Conservation (phyloP, 2,329 filamentous ascomycete species). For the Davidsoniella australis region DNA sequence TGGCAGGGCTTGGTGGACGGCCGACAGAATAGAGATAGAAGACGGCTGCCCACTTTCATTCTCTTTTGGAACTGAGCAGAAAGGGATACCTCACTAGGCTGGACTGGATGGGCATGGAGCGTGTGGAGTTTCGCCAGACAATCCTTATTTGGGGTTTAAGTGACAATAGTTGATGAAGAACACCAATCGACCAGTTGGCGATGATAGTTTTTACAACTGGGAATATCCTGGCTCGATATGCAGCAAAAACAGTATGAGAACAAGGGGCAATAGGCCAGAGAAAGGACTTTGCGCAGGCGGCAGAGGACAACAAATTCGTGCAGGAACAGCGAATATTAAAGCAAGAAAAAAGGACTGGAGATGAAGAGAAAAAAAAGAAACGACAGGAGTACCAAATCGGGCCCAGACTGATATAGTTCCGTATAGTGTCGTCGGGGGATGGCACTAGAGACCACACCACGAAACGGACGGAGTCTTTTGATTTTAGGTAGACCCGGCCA, state of each 20-base stretch:
- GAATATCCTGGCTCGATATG: slow-evolving; percentile 10
- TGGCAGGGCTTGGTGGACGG: too few species aligned
- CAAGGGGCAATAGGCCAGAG: slow-evolving; percentile 11
- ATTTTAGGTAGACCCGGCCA: neutral
- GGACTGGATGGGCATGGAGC: slow-evolving; percentile 1
- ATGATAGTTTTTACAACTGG: slow-evolving; percentile 8
- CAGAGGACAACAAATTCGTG: neutral
- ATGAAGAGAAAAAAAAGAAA: slow-evolving; percentile 2
- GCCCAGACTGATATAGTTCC: neutral
- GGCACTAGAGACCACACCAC: neutral
- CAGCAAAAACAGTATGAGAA: slow-evolving; percentile 8
- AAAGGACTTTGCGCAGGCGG: slow-evolving; percentile 8
- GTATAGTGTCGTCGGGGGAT: neutral
- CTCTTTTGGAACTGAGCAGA: too few species aligned
- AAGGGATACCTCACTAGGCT: too few species aligned
- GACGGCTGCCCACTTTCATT: too few species aligned
- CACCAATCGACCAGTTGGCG: slow-evolving; percentile 1
- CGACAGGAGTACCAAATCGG: neutral
- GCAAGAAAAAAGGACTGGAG: slow-evolving; percentile 4
- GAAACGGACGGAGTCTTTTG: neutral
- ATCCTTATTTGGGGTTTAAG: slow-evolving; percentile 9
- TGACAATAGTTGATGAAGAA: slow-evolving; percentile 9
- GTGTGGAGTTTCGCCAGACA: slow-evolving; percentile 6
- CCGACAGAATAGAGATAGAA: too few species aligned
- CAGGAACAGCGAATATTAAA: slow-evolving; percentile 5